These are phyloP conservation scores for Cyclocybe aegerita DNA, from an alignment of 768 basidiomycete genomes.

Conservation along the genomic window DNA sequence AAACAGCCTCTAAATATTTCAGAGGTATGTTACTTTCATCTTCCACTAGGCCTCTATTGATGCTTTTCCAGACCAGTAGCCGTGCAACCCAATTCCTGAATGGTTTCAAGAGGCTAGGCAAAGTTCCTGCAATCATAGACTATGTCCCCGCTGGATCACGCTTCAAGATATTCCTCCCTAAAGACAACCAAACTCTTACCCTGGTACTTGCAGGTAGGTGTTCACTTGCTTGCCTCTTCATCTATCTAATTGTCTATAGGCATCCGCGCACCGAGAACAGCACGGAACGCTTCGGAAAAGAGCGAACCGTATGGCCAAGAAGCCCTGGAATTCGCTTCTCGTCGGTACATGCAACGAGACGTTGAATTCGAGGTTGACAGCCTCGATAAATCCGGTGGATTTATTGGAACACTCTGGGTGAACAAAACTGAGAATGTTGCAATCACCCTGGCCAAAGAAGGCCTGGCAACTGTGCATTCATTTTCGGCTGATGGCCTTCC, in stretches of 20 bases:
- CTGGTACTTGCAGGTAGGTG: slow-evolving; percentile 78
- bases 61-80: slow-evolving; percentile 45
- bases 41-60: not conserved
- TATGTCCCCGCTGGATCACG: slow-evolving; percentile 93
- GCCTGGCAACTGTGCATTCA: slow-evolving; percentile 83
- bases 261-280: slow-evolving; percentile 87
- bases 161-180: slow-evolving; percentile 91
- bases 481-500: slow-evolving; percentile 84
- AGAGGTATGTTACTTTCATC: slow-evolving; percentile 53
- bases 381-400: slow-evolving; percentile 93
- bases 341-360: slow-evolving; percentile 90
- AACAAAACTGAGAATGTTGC: slow-evolving; percentile 90
- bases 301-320: slow-evolving; percentile 88
- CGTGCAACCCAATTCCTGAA: slow-evolving; percentile 89
- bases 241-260: slow-evolving; percentile 39
- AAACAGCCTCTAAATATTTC: slow-evolving; percentile 89
- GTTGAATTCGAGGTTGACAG: slow-evolving; percentile 90
- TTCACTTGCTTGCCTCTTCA: not conserved
- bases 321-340: slow-evolving; percentile 74
- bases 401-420: slow-evolving; percentile 84
- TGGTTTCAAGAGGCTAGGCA: slow-evolving; percentile 87
- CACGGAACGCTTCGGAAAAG: slow-evolving; percentile 79
- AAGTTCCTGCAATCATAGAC: slow-evolving; percentile 83
- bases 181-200: slow-evolving; percentile 92
- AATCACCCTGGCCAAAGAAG: slow-evolving; percentile 79